A percentile compares a stretch with the other conserved stretches of the same genome.
These are phyloP conservation scores for Medicago arabica DNA, from an alignment of 306 rosid genomes.

Conservation along the genomic window DNA sequence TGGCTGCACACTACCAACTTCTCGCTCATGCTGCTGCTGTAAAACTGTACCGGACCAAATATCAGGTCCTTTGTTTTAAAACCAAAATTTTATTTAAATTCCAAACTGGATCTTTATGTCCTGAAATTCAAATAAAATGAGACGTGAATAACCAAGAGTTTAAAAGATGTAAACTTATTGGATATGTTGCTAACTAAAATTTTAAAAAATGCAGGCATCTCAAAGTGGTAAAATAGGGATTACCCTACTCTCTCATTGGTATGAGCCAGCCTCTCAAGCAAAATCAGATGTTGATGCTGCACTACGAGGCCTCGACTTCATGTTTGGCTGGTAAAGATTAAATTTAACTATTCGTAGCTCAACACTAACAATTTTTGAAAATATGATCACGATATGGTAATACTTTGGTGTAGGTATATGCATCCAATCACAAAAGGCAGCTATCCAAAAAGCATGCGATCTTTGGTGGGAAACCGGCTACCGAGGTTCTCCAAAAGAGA, in stretches of 20 bases:
- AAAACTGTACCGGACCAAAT: not conserved
- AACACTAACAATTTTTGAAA: not conserved
- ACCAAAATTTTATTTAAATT: not conserved
- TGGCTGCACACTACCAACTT: conserved; percentile 32
- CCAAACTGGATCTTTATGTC: not conserved
- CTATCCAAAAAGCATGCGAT: conserved; percentile 50
- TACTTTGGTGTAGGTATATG: conserved; percentile 46
- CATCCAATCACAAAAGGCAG: conserved; percentile 44
- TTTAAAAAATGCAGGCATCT: conserved; percentile 48
- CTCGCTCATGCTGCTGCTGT: conserved; percentile 35
- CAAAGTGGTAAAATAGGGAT: conserved; percentile 74
- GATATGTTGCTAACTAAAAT: conserved; percentile 22
- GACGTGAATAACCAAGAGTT: too few species aligned
- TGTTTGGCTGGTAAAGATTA: conserved; percentile 69
- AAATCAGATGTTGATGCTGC: conserved; percentile 57
- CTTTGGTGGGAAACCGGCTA: conserved; percentile 39
- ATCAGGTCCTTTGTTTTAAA: not conserved
- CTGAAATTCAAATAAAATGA: not conserved
- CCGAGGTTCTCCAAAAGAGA: conserved; percentile 45
- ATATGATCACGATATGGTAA: not conserved
- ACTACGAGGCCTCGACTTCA: conserved; percentile 61
- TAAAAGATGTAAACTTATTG: not conserved
- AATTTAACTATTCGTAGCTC: conserved; percentile 18
- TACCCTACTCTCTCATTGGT: conserved; percentile 57
- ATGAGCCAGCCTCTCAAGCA: conserved; percentile 48